A percentile compares a stretch with the other conserved stretches of the same genome.
Conservation (phyloP, 176 grass and related monocot species). For the Zoysia pacifica region DNA sequence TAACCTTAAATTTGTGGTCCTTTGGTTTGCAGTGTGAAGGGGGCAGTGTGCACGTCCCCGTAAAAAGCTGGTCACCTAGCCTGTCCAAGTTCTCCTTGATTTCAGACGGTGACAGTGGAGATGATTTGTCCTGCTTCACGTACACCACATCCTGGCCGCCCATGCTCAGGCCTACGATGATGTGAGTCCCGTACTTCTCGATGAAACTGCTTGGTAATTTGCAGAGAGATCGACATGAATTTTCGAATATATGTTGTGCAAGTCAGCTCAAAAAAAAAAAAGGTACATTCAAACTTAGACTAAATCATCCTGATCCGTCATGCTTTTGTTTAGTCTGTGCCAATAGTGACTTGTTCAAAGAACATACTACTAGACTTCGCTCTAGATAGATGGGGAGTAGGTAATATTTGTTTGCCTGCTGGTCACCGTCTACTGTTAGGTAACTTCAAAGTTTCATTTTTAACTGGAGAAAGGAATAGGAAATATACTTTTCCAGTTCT, state of each 20-base stretch:
- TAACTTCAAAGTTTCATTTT: background rate
- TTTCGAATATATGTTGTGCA: background rate
- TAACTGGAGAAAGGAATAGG: too few species aligned
- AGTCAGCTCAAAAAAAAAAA: background rate
- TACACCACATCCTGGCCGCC: slow-evolving; percentile 92
- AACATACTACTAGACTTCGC: background rate
- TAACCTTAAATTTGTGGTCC: slow-evolving; percentile 77
- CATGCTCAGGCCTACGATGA: slow-evolving; percentile 73
- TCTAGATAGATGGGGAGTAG: background rate
- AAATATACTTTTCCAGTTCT: background rate
- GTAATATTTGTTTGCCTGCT: background rate
- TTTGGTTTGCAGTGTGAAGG: slow-evolving; percentile 56
- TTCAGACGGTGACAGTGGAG: slow-evolving; percentile 55
- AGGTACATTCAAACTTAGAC: background rate
- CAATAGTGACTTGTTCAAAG: background rate
- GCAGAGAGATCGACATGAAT: background rate
- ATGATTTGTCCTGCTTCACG: slow-evolving; percentile 81
- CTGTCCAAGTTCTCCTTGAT: slow-evolving; percentile 82
- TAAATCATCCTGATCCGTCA: background rate
- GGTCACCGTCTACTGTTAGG: background rate
- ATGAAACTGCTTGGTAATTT: slow-evolving; percentile 61
- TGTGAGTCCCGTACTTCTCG: slow-evolving; percentile 79
- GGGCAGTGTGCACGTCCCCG: slow-evolving; percentile 71
- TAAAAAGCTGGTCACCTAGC: slow-evolving; percentile 86
- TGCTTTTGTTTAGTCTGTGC: background rate